Conservation (phyloP, 2,329 filamentous ascomycete genomes). For the Nannizzia gypsea region DNA sequence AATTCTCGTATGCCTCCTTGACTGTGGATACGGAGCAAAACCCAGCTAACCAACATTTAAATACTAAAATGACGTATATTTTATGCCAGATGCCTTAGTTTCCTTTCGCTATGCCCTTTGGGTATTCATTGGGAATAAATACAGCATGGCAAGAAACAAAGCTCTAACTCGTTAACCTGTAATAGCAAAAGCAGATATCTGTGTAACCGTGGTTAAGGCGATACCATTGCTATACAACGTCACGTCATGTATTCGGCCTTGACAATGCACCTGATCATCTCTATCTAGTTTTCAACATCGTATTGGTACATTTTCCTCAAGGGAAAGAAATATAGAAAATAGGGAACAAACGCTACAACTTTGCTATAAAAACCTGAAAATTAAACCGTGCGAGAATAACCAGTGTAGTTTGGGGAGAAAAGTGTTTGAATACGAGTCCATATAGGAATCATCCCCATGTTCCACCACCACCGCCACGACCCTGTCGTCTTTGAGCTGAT, state of each 20-base stretch:
- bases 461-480: constrained; percentile 74
- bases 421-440: not conserved
- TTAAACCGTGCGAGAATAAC: not conserved
- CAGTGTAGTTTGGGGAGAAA: not conserved
- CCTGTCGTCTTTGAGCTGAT: constrained; percentile 73
- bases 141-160: no score
- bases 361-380: not conserved
- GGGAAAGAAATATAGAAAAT: no score
- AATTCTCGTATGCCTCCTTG: not conserved
- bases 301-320: not conserved
- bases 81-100: not conserved
- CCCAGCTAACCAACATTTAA: not conserved
- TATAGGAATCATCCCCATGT: constrained; percentile 59
- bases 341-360: not conserved
- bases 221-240: no score
- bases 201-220: no score
- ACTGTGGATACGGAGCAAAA: not conserved
- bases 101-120: not conserved
- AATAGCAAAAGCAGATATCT: no score
- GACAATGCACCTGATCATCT: not conserved
- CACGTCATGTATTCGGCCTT: not conserved
- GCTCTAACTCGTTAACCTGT: no score
- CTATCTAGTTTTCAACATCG: not conserved
- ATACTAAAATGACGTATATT: not conserved
- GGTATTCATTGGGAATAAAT: no score